phyloP scores from a whole-genome alignment of 768 basidiomycete genomes.

The Lyophyllum decastes region DNA sequence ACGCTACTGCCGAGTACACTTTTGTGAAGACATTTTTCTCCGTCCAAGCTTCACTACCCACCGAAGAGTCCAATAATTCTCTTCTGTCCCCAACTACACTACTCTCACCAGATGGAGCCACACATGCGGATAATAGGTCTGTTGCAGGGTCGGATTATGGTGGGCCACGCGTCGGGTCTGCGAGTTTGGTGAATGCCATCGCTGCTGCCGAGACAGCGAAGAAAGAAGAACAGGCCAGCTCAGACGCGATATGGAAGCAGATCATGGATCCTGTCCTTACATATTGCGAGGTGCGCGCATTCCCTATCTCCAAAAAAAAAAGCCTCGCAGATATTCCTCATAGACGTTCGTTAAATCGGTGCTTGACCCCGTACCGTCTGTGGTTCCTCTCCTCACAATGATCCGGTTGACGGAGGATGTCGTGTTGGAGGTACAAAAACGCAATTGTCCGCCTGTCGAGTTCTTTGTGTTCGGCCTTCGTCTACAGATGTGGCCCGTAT shows the following conservation, averaged over 20 bases:
- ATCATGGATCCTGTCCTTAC: slow-evolving; percentile 90
- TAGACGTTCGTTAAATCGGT: slow-evolving; percentile 71
- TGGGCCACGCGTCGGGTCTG: slow-evolving; percentile 30
- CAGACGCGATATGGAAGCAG: slow-evolving; percentile 84
- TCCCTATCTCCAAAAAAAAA: neutral
- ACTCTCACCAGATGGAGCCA: slow-evolving; percentile 45
- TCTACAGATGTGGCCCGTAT: slow-evolving; percentile 90
- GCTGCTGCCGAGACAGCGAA: slow-evolving; percentile 35
- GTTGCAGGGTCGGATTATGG: slow-evolving; percentile 54
- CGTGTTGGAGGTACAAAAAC: slow-evolving; percentile 71
- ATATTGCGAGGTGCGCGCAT: slow-evolving; percentile 66
- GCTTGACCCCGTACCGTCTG: slow-evolving; percentile 74
- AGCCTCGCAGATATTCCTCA: neutral
- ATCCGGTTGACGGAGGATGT: slow-evolving; percentile 88
- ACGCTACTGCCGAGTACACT: slow-evolving; percentile 88
- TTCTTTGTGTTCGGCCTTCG: slow-evolving; percentile 79
- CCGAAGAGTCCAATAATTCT: slow-evolving; percentile 34
- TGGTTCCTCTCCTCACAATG: slow-evolving; percentile 83
- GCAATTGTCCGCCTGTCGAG: slow-evolving; percentile 80
- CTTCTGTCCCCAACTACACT: slow-evolving; percentile 37
- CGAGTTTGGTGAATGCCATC: slow-evolving; percentile 35
- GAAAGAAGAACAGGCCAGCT: slow-evolving; percentile 61
- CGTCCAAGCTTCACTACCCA: slow-evolving; percentile 31
- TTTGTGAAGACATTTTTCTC: slow-evolving; percentile 88
- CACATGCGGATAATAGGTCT: slow-evolving; percentile 43